Percentiles rank a stretch among this genome's conserved stretches.
These are phyloP conservation scores for Plectosphaerella plurivora DNA, from an alignment of 2,329 filamentous ascomycete species.

Conservation along the genomic window DNA sequence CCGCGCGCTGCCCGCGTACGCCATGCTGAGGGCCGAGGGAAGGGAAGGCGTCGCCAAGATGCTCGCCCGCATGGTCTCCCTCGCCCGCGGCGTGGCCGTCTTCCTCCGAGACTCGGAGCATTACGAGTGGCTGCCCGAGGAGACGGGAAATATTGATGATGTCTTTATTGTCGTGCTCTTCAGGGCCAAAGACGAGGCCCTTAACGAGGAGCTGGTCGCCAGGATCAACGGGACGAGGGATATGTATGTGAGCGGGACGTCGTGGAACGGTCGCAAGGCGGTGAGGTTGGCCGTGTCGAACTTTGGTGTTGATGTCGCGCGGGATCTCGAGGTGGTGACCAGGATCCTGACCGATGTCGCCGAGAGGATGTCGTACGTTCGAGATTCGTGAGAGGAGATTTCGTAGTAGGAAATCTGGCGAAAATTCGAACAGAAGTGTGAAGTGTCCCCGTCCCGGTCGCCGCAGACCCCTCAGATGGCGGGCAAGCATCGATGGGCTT, in stretches of 20 bases:
- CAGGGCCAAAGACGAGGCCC: constrained; percentile 54
- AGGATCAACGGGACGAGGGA: constrained; percentile 69
- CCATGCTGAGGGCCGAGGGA: constrained; percentile 72
- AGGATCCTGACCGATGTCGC: constrained; percentile 54
- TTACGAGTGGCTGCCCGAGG: constrained; percentile 63
- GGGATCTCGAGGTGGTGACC: constrained; percentile 62
- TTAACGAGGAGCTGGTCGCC: constrained; percentile 65
- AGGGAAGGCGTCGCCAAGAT: constrained; percentile 63
- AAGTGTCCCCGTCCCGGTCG: too few species aligned
- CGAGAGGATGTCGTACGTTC: constrained; percentile 13
- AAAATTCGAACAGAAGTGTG: too few species aligned
- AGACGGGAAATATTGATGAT: constrained; percentile 35
- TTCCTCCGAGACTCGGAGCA: constrained; percentile 56
- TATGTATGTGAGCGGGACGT: constrained; percentile 80
- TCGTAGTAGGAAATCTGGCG: too few species aligned
- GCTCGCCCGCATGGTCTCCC: constrained; percentile 65
- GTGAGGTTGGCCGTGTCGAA: constrained; percentile 83
- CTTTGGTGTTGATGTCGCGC: constrained; percentile 69
- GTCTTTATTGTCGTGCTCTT: constrained; percentile 69
- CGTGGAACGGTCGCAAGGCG: constrained; percentile 69
- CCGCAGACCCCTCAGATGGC: too few species aligned
- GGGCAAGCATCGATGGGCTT: background rate
- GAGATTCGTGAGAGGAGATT: background rate
- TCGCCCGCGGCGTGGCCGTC: constrained; percentile 63
- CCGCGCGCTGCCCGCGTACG: constrained; percentile 84